Evolutionary conservation across 495 filamentous ascomycete species (phyloP), one percentile per base, ranked within the genome.

Genomic region (Aspergillus coremiiformis): DNA sequence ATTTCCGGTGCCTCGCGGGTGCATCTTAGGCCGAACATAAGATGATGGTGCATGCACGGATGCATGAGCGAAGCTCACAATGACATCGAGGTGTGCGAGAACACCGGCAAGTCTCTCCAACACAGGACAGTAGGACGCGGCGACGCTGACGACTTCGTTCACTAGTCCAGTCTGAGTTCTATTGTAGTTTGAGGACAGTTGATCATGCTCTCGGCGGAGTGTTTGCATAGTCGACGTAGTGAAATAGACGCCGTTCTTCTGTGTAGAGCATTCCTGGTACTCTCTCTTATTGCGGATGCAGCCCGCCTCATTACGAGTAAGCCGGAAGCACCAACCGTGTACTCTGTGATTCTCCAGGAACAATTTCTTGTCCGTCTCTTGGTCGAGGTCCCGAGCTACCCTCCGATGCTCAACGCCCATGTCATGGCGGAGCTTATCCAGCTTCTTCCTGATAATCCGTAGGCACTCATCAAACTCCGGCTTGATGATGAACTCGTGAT

Each of bases 161-260:
- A 97, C 94, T 30, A 99, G 73, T 30, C 90, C 89, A 46, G 81
- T 85, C 70, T 99, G 94, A 0, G 92, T 99, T 37, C 89, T 83
- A 67, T 96, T 94, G 74, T 99, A 99, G 65, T 87, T 95, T 54
- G 90, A 86, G 5, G 90, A 94, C 0, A 96, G 77, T 69, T 97
- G 90, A 62, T 97, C 93, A 60, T 91, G 89, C 60, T 96, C 92
- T 37, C 93, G 82, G 39, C 93, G 86, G 50, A 93, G 73, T 26
- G 81, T 73, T 60, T 92, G 88, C 60, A 99, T 79, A n/a, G 70
- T 78, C 44, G 81, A 82, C 5, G 91, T 99, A 3, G 93, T 96
- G 73, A 99, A 99, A 72, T 91, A 97, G 44, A 97, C 94, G 30
- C 93, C 93, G 66, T 95, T 97, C 76, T 97, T 99, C 75, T 97